A percentile compares a stretch with the other conserved stretches of the same genome.
Evolutionary conservation across 1,284 basidiomycete species (phyloP).

Genomic region (Apiotrichum sp.): DNA sequence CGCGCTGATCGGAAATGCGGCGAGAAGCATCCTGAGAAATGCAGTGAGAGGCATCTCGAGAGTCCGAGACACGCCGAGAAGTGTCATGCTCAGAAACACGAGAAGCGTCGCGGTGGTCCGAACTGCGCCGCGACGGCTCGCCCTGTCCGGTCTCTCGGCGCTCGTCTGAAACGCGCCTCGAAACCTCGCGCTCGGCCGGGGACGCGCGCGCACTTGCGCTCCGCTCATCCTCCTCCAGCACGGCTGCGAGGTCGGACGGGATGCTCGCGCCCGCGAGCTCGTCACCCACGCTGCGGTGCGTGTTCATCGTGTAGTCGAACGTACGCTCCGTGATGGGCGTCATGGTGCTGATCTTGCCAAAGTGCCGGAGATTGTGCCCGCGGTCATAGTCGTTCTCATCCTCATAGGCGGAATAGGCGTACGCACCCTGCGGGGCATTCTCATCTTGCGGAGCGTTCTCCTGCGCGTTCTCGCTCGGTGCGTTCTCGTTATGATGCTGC

Average conservation of each 20-base stretch:
- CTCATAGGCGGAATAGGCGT: conserved; percentile 14
- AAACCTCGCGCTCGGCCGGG: conserved; percentile 8
- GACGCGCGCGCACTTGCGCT: conserved; percentile 7
- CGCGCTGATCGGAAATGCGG: background rate
- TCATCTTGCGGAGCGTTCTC: conserved; percentile 1
- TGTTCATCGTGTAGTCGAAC: conserved; percentile 63
- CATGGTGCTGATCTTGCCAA: conserved; percentile 59
- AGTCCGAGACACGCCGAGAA: conserved; percentile 1
- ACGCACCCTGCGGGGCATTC: conserved; percentile 11
- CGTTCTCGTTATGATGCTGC: background rate
- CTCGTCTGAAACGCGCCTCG: too few species aligned
- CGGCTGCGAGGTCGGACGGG: background rate
- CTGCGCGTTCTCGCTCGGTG: background rate
- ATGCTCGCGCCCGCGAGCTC: background rate
- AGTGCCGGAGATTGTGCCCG: background rate
- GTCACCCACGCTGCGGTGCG: conserved; percentile 1
- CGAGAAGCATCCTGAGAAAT: background rate
- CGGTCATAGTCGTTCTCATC: conserved; percentile 15
- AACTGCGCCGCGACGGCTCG: too few species aligned
- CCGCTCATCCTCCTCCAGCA: conserved; percentile 25
- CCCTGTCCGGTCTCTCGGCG: too few species aligned
- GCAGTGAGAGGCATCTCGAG: conserved; percentile 1
- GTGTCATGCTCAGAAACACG: too few species aligned
- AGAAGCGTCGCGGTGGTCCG: too few species aligned
- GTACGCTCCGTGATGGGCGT: conserved; percentile 93